A percentile compares a stretch with the other conserved stretches of the same genome.
Evolutionary conservation across 192 early-diverging fungal species (phyloP).

Genomic region (Lobosporangium transversale): DNA sequence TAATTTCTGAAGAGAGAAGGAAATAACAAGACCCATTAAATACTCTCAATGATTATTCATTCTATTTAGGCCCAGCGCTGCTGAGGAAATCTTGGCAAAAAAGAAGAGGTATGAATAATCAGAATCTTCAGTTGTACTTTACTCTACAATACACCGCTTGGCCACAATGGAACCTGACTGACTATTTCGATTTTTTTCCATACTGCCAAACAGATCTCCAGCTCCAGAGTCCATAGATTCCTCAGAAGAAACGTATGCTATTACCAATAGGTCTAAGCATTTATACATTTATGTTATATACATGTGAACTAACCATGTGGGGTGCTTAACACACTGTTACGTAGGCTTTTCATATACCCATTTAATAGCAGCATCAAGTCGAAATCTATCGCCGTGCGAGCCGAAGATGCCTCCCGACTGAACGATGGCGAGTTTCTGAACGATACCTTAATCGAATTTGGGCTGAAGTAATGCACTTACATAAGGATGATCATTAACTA

Average conservation of each 20-base stretch:
- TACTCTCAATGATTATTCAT: background rate
- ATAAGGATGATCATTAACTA: background rate
- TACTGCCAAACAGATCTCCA: slow-evolving; percentile 18
- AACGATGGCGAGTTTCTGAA: slow-evolving; percentile 84
- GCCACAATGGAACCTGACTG: background rate
- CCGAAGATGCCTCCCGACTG: slow-evolving; percentile 73
- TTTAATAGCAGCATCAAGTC: slow-evolving; percentile 19
- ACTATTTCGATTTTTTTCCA: background rate
- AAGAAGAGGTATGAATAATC: no score
- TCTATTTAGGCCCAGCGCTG: slow-evolving; percentile 12
- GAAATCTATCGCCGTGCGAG: slow-evolving; percentile 67
- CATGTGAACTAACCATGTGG: background rate
- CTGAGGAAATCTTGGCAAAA: slow-evolving; percentile 18
- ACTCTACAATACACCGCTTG: no score
- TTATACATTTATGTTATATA: no score
- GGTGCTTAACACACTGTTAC: background rate
- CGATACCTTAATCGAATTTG: slow-evolving; percentile 91
- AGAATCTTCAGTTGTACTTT: no score
- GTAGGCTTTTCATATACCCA: slow-evolving; percentile 41
- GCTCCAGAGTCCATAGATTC: background rate
- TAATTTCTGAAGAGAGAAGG: background rate
- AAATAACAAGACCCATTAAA: no score
- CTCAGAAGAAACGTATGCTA: slow-evolving; percentile 25
- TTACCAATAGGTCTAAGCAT: no score
- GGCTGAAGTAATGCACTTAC: slow-evolving; percentile 63